phyloP scores from a whole-genome alignment of 1,284 basidiomycete species.

The Butyriboletus appendiculatus region DNA sequence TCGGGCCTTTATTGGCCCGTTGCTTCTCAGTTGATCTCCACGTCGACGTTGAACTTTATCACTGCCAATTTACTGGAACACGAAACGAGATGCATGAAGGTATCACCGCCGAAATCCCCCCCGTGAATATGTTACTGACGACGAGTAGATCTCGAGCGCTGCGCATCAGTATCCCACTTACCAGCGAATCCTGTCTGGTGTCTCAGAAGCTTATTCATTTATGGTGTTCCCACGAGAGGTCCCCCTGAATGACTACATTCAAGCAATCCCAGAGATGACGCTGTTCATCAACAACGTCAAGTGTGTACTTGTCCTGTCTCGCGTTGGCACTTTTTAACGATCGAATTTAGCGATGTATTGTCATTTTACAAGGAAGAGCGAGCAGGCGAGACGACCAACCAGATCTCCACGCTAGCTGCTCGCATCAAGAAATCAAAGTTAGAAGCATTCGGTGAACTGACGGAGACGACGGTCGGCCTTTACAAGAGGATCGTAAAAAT shows the following conservation, averaged over 20 bases:
- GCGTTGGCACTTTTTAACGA: not conserved
- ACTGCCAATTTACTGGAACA: conserved; percentile 32
- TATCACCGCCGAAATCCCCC: not conserved
- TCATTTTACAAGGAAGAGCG: conserved; percentile 46
- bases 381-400: conserved; percentile 35
- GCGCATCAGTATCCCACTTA: conserved; percentile 32
- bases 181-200: conserved; percentile 33
- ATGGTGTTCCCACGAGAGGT: conserved; percentile 33
- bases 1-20: conserved; percentile 17
- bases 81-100: conserved; percentile 28
- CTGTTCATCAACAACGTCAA: no score
- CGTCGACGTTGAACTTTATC: conserved; percentile 29
- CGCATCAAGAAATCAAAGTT: conserved; percentile 24
- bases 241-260: conserved; percentile 14
- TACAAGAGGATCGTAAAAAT: conserved; percentile 17
- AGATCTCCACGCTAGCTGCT: conserved; percentile 33
- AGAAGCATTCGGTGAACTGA: conserved; percentile 24
- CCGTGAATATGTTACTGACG: conserved; percentile 2
- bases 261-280: no score
- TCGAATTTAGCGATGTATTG: conserved; percentile 35
- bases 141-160: conserved; percentile 16
- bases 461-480: conserved; percentile 21
- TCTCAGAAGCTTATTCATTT: conserved; percentile 29
- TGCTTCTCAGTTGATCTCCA: conserved; percentile 30
- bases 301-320: no score